Base-by-base conservation (phyloP, 129 eudicot species). In the Flaveria robusta region DNA sequence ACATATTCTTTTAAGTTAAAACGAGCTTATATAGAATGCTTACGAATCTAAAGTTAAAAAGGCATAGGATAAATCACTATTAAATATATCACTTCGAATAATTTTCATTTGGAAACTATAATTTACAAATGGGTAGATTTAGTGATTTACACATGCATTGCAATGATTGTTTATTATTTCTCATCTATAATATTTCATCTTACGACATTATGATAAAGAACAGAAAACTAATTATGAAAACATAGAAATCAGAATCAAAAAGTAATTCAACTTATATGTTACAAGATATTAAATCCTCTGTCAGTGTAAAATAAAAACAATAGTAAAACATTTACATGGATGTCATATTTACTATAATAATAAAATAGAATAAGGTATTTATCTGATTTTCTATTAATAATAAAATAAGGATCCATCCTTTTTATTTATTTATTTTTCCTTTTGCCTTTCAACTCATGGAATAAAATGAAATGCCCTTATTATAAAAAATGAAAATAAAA, bases 91-190 rank as follows among this genome's bases (percentile, higher is more conserved):
- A 26, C 0, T 59, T 24, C 2, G 15, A 59, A 59, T 7, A 58
- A 59, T 23, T 24, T 12, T 24, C 16, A 23, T 59, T 64, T 31
- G 14, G 16, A 64, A 64, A 70, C 49, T 45, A 62, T 42, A n/a
- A 11, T 42, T 34, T 34, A 34, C 39, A 34, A 34, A 66, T 70
- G 26, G n/a, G 45, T 69, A 51, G 74, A 47, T 69, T n/a, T n/a
- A n/a, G n/a, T n/a, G n/a, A n/a, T n/a, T 47, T 39, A 23, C 68
- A 74, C 63, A 75, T 75, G 79, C 37, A 75, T 63, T 46, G 18
- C 8, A 63, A 75, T 63, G 71, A 62, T 43, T 62, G 71, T 74
- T 74, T 74, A 62, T 62, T 42, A 62, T 42, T 62, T 45, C 19
- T 70, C 37, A 70, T 26, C 45, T 78, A 26, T 20, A 39, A 29